Percentiles rank a stretch among this genome's conserved stretches.
Evolutionary conservation across 164 flowering plant species (phyloP).

Genomic region (Tinospora cordifolia): DNA sequence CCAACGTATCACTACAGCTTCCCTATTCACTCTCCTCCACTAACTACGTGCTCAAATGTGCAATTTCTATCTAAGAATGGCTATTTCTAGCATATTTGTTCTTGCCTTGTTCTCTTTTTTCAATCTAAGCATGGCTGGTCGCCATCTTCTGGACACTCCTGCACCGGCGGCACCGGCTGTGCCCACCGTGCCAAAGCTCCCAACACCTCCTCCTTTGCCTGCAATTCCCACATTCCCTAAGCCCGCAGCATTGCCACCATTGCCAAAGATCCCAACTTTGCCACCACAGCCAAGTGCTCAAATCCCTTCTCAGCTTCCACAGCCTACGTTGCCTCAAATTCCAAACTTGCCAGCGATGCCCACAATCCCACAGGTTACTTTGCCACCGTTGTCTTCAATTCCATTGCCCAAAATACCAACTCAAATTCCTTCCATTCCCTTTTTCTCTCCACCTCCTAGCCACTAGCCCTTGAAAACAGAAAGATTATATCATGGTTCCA

Average conservation of each 20-base stretch:
- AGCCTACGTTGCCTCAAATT: not conserved
- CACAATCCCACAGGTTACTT: not conserved
- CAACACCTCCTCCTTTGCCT: not conserved
- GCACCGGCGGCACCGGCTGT: not conserved
- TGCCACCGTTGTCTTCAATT: not conserved
- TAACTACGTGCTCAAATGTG: too few species aligned
- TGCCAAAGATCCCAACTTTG: not conserved
- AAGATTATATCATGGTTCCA: too few species aligned
- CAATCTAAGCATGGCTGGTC: not conserved
- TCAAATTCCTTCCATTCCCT: not conserved
- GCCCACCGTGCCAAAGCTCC: not conserved
- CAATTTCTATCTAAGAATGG: too few species aligned
- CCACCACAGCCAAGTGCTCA: not conserved
- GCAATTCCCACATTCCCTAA: not conserved
- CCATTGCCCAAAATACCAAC: not conserved
- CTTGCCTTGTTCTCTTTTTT: too few species aligned
- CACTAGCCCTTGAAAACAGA: too few species aligned
- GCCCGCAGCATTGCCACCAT: not conserved
- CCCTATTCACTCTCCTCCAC: too few species aligned
- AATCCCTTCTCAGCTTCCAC: not conserved
- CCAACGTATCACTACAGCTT: too few species aligned
- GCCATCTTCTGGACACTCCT: slow-evolving; percentile 3
- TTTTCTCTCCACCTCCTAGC: too few species aligned
- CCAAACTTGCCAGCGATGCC: not conserved
- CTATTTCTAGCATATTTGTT: too few species aligned